These are phyloP conservation scores for Poa pratensis DNA, from an alignment of 176 grass and related monocot species.

Conservation along the genomic window DNA sequence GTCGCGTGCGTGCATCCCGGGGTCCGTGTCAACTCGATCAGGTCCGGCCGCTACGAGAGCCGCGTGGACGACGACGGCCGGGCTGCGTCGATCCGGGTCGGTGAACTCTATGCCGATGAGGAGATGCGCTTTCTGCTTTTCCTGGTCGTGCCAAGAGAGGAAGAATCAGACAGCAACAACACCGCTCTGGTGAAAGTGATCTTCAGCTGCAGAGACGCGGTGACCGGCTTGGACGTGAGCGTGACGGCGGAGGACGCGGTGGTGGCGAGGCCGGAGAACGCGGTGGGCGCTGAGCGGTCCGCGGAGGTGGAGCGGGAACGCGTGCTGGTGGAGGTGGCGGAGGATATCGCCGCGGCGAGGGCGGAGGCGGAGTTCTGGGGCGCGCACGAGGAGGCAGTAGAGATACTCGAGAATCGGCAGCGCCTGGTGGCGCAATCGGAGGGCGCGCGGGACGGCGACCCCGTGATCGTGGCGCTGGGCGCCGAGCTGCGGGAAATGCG, in stretches of 20 bases:
- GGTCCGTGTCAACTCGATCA: constrained; percentile 39
- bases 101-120: constrained; percentile 62
- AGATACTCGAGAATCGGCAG: constrained; percentile 45
- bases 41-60: constrained; percentile 67
- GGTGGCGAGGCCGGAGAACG: constrained; percentile 31
- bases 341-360: constrained; percentile 45
- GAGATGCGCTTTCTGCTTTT: constrained; percentile 60
- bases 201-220: constrained; percentile 43
- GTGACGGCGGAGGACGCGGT: constrained; percentile 30
- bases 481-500: constrained; percentile 32
- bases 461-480: constrained; percentile 8
- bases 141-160: constrained; percentile 40
- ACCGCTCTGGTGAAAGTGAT: constrained; percentile 41
- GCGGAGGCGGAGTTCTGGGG: constrained; percentile 35
- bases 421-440: constrained; percentile 32
- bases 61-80: constrained; percentile 41
- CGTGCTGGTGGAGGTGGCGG: constrained; percentile 32
- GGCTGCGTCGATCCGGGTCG: constrained; percentile 35
- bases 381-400: constrained; percentile 30
- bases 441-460: constrained; percentile 5
- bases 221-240: constrained; percentile 1
- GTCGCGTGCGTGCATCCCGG: constrained; percentile 31
- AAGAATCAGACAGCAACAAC: not conserved
- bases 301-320: constrained; percentile 47
- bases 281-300: constrained; percentile 1